phyloP scores from a whole-genome alignment of 2,329 filamentous ascomycete species.

The Macroventuria anomochaeta region DNA sequence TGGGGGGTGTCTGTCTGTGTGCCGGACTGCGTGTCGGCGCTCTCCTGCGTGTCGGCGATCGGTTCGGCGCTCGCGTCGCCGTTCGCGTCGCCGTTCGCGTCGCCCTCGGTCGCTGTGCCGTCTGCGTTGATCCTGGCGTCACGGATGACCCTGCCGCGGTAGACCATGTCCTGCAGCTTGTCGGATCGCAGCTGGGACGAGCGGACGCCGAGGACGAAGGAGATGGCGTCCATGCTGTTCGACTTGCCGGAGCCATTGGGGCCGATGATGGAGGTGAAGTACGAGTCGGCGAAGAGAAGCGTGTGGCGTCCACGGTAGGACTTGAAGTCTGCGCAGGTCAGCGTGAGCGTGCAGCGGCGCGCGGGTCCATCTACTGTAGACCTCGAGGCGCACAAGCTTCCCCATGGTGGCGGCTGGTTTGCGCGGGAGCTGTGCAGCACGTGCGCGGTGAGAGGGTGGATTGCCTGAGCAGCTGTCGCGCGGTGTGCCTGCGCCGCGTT shows the following conservation, averaged over 20 bases:
- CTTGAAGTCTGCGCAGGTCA: conserved; percentile 79
- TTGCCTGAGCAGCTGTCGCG: neutral
- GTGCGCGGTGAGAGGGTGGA: conserved; percentile 13
- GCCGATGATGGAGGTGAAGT: conserved; percentile 98
- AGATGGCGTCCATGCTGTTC: conserved; percentile 99
- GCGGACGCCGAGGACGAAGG: conserved; percentile 97
- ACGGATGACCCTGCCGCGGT: conserved; percentile 90
- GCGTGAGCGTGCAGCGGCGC: conserved; percentile 18
- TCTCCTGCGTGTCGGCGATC: conserved; percentile 56
- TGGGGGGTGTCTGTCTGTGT: conserved; percentile 80
- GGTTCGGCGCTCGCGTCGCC: conserved; percentile 71
- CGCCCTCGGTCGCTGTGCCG: conserved; percentile 69
- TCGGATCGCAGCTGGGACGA: conserved; percentile 96
- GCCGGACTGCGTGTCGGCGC: conserved; percentile 62
- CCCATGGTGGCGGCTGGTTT: conserved; percentile 68
- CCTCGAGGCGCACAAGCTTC: conserved; percentile 91
- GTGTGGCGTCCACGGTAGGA: conserved; percentile 98
- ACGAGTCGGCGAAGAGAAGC: conserved; percentile 94
- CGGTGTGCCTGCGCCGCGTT: conserved; percentile 12
- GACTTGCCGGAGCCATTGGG: conserved; percentile 99
- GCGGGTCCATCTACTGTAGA: conserved; percentile 73
- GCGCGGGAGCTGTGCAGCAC: conserved; percentile 23
- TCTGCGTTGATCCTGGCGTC: conserved; percentile 93
- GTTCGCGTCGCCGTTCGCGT: conserved; percentile 68
- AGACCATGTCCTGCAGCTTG: conserved; percentile 92